These are phyloP conservation scores for Kluyveromyces sp. DNA, from an alignment of 1,139 yeast species.

Conservation along the genomic window DNA sequence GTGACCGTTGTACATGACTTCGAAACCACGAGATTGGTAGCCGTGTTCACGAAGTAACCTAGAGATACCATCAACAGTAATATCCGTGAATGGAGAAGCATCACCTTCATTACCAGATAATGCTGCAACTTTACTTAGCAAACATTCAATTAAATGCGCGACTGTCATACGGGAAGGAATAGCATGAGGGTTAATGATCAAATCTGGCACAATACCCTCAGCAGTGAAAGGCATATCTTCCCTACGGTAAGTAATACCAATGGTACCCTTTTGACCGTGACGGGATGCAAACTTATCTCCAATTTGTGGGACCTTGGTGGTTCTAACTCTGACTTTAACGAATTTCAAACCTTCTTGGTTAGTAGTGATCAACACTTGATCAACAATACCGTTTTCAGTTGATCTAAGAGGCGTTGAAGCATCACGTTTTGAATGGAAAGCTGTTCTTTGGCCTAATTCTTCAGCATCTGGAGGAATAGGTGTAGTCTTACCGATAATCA, in stretches of 20 bases:
- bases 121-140: slow-evolving; percentile 89
- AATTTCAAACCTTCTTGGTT: slow-evolving; percentile 97
- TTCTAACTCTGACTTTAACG: slow-evolving; percentile 97
- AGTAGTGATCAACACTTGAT: slow-evolving; percentile 91
- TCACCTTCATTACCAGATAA: slow-evolving; percentile 96
- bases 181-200: slow-evolving; percentile 97
- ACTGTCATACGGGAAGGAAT: slow-evolving; percentile 99
- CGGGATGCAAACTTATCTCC: slow-evolving; percentile 99
- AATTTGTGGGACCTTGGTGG: slow-evolving; percentile 95
- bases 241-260: slow-evolving; percentile 96
- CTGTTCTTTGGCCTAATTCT: slow-evolving; percentile 96
- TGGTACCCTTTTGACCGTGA: slow-evolving; percentile 99
- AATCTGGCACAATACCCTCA: slow-evolving; percentile 94
- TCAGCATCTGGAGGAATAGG: slow-evolving; percentile 98
- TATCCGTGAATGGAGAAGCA: slow-evolving; percentile 97
- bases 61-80: slow-evolving; percentile 94
- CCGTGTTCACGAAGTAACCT: slow-evolving; percentile 89
- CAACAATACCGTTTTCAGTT: slow-evolving; percentile 97
- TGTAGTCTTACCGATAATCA: slow-evolving; percentile 95
- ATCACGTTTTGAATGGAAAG: slow-evolving; percentile 95
- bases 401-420: slow-evolving; percentile 96
- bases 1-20: slow-evolving; percentile 97
- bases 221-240: slow-evolving; percentile 99
- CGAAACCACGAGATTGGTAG: slow-evolving; percentile 96
- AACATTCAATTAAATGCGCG: slow-evolving; percentile 97